A percentile compares a stretch with the other conserved stretches of the same genome.
Evolutionary conservation across 768 basidiomycete genomes (phyloP).

Genomic region (Leccinum barrowsii): DNA sequence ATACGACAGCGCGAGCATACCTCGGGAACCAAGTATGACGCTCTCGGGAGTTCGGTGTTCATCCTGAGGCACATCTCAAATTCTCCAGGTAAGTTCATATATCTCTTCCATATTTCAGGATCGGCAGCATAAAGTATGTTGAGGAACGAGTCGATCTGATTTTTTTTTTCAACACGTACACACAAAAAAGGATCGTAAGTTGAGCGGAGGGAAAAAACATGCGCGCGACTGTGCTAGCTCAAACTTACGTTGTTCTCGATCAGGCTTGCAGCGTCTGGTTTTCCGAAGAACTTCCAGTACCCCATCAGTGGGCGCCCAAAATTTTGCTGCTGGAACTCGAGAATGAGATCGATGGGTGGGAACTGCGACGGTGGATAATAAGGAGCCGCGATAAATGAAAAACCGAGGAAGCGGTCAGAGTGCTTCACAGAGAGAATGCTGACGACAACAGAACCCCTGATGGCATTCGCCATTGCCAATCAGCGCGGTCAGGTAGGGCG

Average conservation of each 20-base stretch:
- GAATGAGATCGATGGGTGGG: slow-evolving; percentile 25
- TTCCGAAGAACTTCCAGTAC: slow-evolving; percentile 39
- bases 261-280: slow-evolving; percentile 28
- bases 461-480: background rate
- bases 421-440: slow-evolving; percentile 38
- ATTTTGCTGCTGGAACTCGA: slow-evolving; percentile 24
- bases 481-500: background rate
- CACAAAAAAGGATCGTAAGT: background rate
- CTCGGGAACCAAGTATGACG: slow-evolving; percentile 33
- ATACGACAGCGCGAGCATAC: slow-evolving; percentile 16
- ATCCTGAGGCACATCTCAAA: slow-evolving; percentile 30
- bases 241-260: slow-evolving; percentile 35
- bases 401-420: slow-evolving; percentile 40
- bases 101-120: slow-evolving; percentile 33
- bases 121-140: slow-evolving; percentile 34
- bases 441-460: slow-evolving; percentile 35
- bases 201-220: background rate
- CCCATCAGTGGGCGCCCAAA: slow-evolving; percentile 39
- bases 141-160: slow-evolving; percentile 39
- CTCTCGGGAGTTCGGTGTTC: slow-evolving; percentile 16
- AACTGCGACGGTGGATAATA: slow-evolving; percentile 30
- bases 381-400: slow-evolving; percentile 35
- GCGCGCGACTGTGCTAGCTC: too few relatives aligned
- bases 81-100: slow-evolving; percentile 34
- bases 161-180: background rate